Percentiles rank a stretch among this genome's conserved stretches.
phyloP scores from a whole-genome alignment of 768 basidiomycete species.

The Fomitopsis pulvina region DNA sequence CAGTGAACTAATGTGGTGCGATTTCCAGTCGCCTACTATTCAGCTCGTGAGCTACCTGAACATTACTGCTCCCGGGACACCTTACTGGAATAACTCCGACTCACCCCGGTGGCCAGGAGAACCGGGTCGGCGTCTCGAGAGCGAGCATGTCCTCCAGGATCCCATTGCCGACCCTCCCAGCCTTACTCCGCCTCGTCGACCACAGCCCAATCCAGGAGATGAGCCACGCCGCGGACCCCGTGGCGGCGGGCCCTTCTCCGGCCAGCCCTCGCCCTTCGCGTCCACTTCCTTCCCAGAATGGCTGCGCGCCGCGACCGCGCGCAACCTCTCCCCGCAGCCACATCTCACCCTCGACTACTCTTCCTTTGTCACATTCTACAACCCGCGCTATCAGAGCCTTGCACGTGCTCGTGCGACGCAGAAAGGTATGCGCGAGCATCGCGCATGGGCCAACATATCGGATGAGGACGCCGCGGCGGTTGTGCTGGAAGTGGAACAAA shows the following conservation, averaged over 20 bases:
- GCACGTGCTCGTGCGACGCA: neutral
- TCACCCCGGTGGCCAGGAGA: neutral
- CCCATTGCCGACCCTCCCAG: neutral
- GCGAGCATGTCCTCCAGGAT: neutral
- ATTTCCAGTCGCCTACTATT: constrained; percentile 3
- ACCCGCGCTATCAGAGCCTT: constrained; percentile 5
- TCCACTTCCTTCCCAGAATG: neutral
- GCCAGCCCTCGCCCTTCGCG: neutral
- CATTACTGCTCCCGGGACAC: constrained; percentile 4
- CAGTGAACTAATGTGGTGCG: constrained; percentile 8
- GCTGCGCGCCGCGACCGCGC: constrained; percentile 4
- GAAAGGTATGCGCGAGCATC: constrained; percentile 2
- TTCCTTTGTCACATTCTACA: constrained; percentile 4
- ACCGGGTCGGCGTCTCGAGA: neutral
- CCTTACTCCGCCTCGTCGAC: neutral
- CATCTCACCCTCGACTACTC: constrained; percentile 5
- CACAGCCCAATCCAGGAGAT: neutral
- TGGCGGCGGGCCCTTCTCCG: neutral
- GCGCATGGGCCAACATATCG: constrained; percentile 5
- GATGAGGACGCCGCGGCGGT: constrained; percentile 1
- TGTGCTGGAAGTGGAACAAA: neutral
- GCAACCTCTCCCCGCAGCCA: neutral
- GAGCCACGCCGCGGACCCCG: neutral
- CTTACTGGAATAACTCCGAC: neutral
- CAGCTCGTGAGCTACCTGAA: constrained; percentile 7